Evolutionary conservation across 2,329 filamentous ascomycete species (phyloP).

Genomic region (Colletotrichum sp.): DNA sequence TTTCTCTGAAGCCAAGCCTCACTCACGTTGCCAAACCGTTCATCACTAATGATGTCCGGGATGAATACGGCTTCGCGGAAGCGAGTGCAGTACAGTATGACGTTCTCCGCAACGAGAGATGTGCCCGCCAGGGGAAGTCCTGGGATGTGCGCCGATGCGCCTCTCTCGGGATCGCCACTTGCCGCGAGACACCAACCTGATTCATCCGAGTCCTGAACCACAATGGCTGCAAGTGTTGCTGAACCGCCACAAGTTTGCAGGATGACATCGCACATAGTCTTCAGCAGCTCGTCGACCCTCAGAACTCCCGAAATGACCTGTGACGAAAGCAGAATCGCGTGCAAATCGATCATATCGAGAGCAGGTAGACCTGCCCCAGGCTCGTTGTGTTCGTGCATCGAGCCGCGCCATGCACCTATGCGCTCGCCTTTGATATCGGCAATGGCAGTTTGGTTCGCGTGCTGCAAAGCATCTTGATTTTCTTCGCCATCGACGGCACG

Average conservation of each 20-base stretch:
- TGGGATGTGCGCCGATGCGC: slow-evolving; percentile 68
- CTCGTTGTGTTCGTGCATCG: slow-evolving; percentile 59
- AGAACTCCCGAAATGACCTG: slow-evolving; percentile 82
- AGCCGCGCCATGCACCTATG: slow-evolving; percentile 67
- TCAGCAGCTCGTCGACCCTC: slow-evolving; percentile 74
- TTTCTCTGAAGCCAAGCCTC: slow-evolving; percentile 72
- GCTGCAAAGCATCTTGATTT: slow-evolving; percentile 40
- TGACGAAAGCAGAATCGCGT: slow-evolving; percentile 78
- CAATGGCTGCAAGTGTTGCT: slow-evolving; percentile 74
- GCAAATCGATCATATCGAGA: slow-evolving; percentile 82
- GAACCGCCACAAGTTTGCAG: slow-evolving; percentile 75
- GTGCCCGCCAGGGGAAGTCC: slow-evolving; percentile 69
- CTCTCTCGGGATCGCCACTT: slow-evolving; percentile 72
- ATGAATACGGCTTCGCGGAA: slow-evolving; percentile 79
- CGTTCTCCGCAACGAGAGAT: slow-evolving; percentile 74
- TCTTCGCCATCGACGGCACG: slow-evolving; percentile 50
- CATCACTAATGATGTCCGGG: slow-evolving; percentile 74
- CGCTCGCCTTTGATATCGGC: slow-evolving; percentile 60
- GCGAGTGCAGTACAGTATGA: slow-evolving; percentile 76
- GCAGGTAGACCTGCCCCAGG: slow-evolving; percentile 69
- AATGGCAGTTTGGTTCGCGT: slow-evolving; percentile 47
- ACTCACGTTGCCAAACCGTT: slow-evolving; percentile 77
- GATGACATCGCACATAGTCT: slow-evolving; percentile 83
- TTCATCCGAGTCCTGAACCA: slow-evolving; percentile 70
- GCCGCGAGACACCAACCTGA: slow-evolving; percentile 75